These are phyloP conservation scores for Dryas drummondii DNA, from an alignment of 306 rosid species.

Conservation along the genomic window DNA sequence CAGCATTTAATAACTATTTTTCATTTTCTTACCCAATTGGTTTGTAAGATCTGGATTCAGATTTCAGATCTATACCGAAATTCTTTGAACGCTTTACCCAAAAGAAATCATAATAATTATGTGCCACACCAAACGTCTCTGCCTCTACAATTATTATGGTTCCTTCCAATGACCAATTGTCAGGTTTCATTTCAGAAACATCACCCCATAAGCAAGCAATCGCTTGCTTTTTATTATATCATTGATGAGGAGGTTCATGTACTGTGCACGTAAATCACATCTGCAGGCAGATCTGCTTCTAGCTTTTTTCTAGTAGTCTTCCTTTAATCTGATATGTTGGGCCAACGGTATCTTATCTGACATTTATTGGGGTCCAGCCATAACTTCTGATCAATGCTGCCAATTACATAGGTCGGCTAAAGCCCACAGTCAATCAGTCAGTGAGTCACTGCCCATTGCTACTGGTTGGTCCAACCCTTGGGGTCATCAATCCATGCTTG, in stretches of 20 bases:
- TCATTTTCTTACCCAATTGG: neutral
- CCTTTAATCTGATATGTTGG: constrained; percentile 5
- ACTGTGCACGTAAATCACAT: no score
- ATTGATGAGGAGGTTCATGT: neutral
- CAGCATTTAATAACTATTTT: no score
- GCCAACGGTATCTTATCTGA: neutral
- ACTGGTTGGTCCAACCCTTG: no score
- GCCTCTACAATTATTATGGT: neutral
- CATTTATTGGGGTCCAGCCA: neutral
- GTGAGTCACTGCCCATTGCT: neutral
- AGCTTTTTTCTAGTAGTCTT: neutral
- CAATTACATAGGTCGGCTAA: neutral
- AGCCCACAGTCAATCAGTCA: neutral
- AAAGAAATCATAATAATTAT: neutral
- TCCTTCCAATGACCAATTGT: neutral
- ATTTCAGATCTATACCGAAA: neutral
- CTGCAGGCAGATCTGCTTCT: neutral
- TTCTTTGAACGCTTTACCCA: neutral
- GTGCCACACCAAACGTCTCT: constrained; percentile 3
- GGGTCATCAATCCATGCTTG: no score
- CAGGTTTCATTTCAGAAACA: no score
- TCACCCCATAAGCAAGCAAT: neutral
- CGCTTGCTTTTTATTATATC: neutral
- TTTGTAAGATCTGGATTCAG: neutral
- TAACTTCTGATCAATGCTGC: neutral